These are phyloP conservation scores for Pythium plurisporium DNA, from an alignment of 352 stramenopile species.

Conservation along the genomic window DNA sequence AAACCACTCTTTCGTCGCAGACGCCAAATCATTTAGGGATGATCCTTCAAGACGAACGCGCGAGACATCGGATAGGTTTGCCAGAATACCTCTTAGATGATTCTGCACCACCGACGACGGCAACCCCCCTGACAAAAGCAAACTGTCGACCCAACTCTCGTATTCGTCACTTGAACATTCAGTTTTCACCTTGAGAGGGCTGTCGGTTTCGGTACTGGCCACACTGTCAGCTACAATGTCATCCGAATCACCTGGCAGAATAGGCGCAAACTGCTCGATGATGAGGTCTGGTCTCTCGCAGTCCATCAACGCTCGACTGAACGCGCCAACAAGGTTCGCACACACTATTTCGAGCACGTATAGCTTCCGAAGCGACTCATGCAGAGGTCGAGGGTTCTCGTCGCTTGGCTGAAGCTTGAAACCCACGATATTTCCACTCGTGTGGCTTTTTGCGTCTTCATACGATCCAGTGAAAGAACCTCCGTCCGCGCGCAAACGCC, in stretches of 20 bases:
- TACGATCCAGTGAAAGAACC: constrained; percentile 72
- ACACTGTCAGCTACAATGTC: constrained; percentile 32
- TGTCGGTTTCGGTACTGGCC: constrained; percentile 22
- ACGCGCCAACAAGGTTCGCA: constrained; percentile 71
- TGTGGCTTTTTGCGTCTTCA: constrained; percentile 86
- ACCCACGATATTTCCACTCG: constrained; percentile 75
- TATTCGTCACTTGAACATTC: constrained; percentile 79
- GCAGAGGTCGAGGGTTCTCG: background rate
- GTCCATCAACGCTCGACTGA: constrained; percentile 63
- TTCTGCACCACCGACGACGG: constrained; percentile 47
- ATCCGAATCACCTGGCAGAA: constrained; percentile 27
- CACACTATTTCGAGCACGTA: constrained; percentile 75
- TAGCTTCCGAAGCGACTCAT: constrained; percentile 23
- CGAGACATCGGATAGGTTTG: constrained; percentile 40
- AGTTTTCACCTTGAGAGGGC: constrained; percentile 36
- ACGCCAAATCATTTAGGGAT: constrained; percentile 19
- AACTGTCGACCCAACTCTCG: constrained; percentile 74
- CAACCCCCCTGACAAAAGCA: constrained; percentile 69
- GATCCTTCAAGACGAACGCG: constrained; percentile 2
- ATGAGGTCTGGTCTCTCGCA: constrained; percentile 58
- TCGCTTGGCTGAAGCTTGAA: constrained; percentile 30
- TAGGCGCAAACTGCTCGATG: constrained; percentile 30
- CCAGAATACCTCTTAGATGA: constrained; percentile 61
- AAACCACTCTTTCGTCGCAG: constrained; percentile 53
- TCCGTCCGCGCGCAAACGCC: constrained; percentile 67